Percentiles rank a stretch among this genome's conserved stretches.
Evolutionary conservation across 208 protist genomes (phyloP).

Genomic region (Leishmania gerbilli): DNA sequence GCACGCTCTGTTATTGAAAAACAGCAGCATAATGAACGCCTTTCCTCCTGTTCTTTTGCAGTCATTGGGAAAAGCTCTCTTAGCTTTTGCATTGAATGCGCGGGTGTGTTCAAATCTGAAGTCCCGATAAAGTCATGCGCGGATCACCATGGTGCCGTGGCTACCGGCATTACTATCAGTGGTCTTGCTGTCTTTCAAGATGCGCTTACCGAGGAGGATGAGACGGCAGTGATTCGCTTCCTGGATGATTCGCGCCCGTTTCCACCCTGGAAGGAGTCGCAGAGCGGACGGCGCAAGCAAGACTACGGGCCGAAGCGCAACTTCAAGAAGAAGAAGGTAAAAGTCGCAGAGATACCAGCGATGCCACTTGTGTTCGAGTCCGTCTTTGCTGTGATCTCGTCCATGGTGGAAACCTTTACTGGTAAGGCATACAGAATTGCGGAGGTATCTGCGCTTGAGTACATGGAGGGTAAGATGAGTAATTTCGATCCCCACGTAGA

Average conservation of each 20-base stretch:
- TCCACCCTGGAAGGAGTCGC: slow-evolving; percentile 75
- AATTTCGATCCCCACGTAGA: slow-evolving; percentile 91
- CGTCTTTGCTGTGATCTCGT: slow-evolving; percentile 36
- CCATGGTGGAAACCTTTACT: slow-evolving; percentile 33
- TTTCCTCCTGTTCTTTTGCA: slow-evolving; percentile 78
- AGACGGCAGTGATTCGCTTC: slow-evolving; percentile 48
- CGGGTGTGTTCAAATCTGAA: slow-evolving; percentile 32
- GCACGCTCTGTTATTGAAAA: slow-evolving; percentile 51
- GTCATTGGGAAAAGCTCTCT: slow-evolving; percentile 38
- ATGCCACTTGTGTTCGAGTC: slow-evolving; percentile 64
- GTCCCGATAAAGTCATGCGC: slow-evolving; percentile 36
- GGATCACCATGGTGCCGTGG: slow-evolving; percentile 37
- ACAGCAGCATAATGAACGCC: slow-evolving; percentile 48
- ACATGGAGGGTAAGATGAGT: slow-evolving; percentile 50
- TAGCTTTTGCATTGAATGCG: slow-evolving; percentile 55
- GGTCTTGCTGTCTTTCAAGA: slow-evolving; percentile 58
- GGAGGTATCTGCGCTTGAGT: slow-evolving; percentile 83
- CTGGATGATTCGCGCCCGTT: slow-evolving; percentile 67
- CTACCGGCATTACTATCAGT: slow-evolving; percentile 24
- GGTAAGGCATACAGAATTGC: slow-evolving; percentile 43
- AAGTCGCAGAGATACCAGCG: slow-evolving; percentile 36
- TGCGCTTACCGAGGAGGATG: slow-evolving; percentile 51
- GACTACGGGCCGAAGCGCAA: slow-evolving; percentile 86
- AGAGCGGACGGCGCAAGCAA: slow-evolving; percentile 87
- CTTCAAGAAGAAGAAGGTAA: slow-evolving; percentile 89